Conservation (phyloP, 2,329 filamentous ascomycete species). For the Phaeosphaeria sp. region DNA sequence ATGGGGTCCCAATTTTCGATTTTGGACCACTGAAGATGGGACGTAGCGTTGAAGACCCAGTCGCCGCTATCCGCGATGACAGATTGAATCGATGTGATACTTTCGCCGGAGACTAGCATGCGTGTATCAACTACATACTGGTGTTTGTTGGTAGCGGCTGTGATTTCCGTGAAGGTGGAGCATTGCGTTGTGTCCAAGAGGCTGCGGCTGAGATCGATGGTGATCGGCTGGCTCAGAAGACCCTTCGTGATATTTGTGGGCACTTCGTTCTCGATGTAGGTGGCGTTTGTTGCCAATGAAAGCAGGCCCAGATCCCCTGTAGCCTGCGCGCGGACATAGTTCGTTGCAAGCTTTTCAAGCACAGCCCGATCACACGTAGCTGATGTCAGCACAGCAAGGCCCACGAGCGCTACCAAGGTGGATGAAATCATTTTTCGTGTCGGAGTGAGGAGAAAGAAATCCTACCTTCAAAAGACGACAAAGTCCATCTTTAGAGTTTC, state of each 20-base stretch:
- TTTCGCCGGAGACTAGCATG: conserved; percentile 14
- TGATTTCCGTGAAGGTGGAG: conserved; percentile 26
- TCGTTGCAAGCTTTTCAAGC: conserved; percentile 18
- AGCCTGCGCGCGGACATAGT: conserved; percentile 24
- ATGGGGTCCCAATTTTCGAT: conserved; percentile 24
- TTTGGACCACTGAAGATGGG: conserved; percentile 13
- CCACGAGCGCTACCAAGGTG: background rate
- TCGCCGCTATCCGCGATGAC: conserved; percentile 25
- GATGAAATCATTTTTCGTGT: background rate
- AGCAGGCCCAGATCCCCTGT: conserved; percentile 15
- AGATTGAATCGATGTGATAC: conserved; percentile 18
- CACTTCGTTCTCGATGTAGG: conserved; percentile 25
- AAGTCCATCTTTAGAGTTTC: background rate
- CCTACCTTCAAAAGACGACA: background rate
- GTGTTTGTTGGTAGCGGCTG: conserved; percentile 19
- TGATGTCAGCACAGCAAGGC: conserved; percentile 9
- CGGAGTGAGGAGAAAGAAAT: background rate
- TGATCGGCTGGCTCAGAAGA: conserved; percentile 17
- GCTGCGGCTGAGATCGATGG: conserved; percentile 25
- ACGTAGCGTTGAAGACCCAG: conserved; percentile 30
- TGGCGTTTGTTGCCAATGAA: conserved; percentile 13
- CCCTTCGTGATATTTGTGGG: conserved; percentile 11
- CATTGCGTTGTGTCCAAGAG: conserved; percentile 28
- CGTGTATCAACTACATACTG: conserved; percentile 30
- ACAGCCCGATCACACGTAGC: conserved; percentile 21